phyloP scores from a whole-genome alignment of 1,284 basidiomycete genomes.

The Rhodotorula sp. region DNA sequence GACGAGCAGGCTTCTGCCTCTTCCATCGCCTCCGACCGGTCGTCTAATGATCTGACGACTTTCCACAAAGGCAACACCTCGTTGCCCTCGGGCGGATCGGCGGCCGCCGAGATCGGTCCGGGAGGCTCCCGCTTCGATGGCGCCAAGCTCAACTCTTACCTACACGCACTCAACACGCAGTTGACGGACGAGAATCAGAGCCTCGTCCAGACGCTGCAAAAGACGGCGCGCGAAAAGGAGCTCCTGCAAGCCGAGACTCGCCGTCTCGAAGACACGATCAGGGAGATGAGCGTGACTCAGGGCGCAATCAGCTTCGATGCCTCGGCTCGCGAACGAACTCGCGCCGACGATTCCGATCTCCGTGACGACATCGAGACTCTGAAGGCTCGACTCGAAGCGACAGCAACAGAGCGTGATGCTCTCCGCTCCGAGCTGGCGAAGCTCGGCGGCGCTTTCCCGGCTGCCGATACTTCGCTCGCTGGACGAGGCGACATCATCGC shows the following conservation, averaged over 20 bases:
- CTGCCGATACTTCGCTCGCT: constrained; percentile 28
- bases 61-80: constrained; percentile 70
- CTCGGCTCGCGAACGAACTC: constrained; percentile 49
- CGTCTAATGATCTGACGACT: constrained; percentile 76
- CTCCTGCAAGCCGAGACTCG: constrained; percentile 15
- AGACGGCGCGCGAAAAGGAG: constrained; percentile 56
- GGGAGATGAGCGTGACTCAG: constrained; percentile 28
- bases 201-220: constrained; percentile 60
- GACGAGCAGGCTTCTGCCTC: constrained; percentile 23
- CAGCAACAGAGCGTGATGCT: constrained; percentile 8
- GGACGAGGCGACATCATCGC: constrained; percentile 38
- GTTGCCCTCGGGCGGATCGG: constrained; percentile 51
- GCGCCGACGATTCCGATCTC: constrained; percentile 18
- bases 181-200: constrained; percentile 75
- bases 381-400: constrained; percentile 51
- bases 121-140: constrained; percentile 68
- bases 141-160: constrained; percentile 71
- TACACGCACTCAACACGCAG: constrained; percentile 73
- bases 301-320: constrained; percentile 11
- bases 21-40: constrained; percentile 72
- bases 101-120: constrained; percentile 56
- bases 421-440: constrained; percentile 48
- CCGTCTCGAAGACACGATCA: constrained; percentile 20
- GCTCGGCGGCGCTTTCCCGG: constrained; percentile 45
- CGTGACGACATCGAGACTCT: constrained; percentile 42